A percentile compares a stretch with the other conserved stretches of the same genome.
Evolutionary conservation across 1,139 yeast genomes (phyloP).

Genomic region (Lodderomyces parapsilosis): DNA sequence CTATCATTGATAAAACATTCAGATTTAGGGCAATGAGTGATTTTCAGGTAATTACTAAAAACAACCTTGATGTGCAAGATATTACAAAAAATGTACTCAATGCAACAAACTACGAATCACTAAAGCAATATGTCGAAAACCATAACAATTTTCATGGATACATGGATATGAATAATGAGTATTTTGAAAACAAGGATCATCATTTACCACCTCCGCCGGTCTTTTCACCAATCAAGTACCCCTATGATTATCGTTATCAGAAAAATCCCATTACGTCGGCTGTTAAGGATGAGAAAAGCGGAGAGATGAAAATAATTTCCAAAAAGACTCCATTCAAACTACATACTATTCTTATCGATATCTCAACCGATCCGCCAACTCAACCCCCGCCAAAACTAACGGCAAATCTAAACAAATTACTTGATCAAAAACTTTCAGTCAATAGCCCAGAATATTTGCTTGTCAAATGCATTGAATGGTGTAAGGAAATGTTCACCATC

Average conservation of each 20-base stretch:
- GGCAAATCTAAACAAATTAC: conserved; percentile 30
- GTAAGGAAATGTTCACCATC: conserved; percentile 54
- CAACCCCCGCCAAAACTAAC: conserved; percentile 38
- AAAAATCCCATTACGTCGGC: conserved; percentile 52
- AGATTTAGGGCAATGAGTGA: conserved; percentile 87
- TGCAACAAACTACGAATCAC: conserved; percentile 29
- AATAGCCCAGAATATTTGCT: conserved; percentile 32
- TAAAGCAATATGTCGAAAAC: conserved; percentile 42
- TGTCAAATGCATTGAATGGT: conserved; percentile 48
- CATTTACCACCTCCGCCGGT: conserved; percentile 87
- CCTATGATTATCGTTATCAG: conserved; percentile 59
- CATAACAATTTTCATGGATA: conserved; percentile 35
- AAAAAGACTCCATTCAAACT: conserved; percentile 41
- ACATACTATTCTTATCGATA: conserved; percentile 45
- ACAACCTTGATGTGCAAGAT: conserved; percentile 46
- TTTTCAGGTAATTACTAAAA: conserved; percentile 70
- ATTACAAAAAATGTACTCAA: conserved; percentile 19
- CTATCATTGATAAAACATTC: conserved; percentile 67
- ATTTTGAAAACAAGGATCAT: conserved; percentile 34
- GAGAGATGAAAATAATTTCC: conserved; percentile 44
- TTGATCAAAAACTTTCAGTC: conserved; percentile 18
- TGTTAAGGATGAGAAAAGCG: conserved; percentile 65
- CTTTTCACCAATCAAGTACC: conserved; percentile 72
- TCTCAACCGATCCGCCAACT: conserved; percentile 27
- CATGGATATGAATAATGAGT: conserved; percentile 27